These are phyloP conservation scores for Globisporangium carolinianum DNA, from an alignment of 352 stramenopile species.

Conservation along the genomic window DNA sequence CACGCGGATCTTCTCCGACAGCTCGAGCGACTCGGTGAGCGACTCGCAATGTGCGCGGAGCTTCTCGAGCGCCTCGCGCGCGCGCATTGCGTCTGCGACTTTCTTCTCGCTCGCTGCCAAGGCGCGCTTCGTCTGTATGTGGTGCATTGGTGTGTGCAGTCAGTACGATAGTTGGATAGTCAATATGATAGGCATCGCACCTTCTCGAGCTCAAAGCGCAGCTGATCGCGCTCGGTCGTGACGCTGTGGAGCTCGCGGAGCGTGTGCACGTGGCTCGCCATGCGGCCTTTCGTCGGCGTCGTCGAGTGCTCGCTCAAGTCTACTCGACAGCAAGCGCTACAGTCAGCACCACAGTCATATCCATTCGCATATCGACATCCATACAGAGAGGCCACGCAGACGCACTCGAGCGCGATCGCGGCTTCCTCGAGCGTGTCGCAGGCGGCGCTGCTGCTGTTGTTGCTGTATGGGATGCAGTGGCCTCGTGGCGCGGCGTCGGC, in stretches of 20 bases:
- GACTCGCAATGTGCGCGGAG: slow-evolving; percentile 69
- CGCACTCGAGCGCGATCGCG: slow-evolving; percentile 10
- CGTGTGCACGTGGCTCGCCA: slow-evolving; percentile 16
- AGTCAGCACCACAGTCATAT: not conserved
- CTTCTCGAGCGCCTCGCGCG: slow-evolving; percentile 55
- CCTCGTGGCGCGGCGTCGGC: slow-evolving; percentile 7
- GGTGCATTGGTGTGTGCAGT: too few relatives aligned
- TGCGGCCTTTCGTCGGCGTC: slow-evolving; percentile 10
- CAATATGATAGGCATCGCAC: slow-evolving; percentile 10
- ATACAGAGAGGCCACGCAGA: not conserved
- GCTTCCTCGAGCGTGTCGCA: slow-evolving; percentile 3
- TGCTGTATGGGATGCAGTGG: not conserved
- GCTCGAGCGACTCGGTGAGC: slow-evolving; percentile 69
- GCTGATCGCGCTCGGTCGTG: slow-evolving; percentile 65
- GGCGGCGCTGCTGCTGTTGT: not conserved
- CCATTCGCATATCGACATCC: not conserved
- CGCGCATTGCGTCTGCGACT: slow-evolving; percentile 32
- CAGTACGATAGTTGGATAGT: not conserved
- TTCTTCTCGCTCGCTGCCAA: slow-evolving; percentile 42
- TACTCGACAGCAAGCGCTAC: not conserved
- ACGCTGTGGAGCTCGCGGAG: slow-evolving; percentile 58
- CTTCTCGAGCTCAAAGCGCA: slow-evolving; percentile 70
- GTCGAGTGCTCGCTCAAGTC: slow-evolving; percentile 18
- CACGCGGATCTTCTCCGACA: slow-evolving; percentile 73
- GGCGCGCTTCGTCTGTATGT: slow-evolving; percentile 29